These are phyloP conservation scores for Nicotiana otophora DNA, from an alignment of 257 asterid genomes.

Conservation along the genomic window DNA sequence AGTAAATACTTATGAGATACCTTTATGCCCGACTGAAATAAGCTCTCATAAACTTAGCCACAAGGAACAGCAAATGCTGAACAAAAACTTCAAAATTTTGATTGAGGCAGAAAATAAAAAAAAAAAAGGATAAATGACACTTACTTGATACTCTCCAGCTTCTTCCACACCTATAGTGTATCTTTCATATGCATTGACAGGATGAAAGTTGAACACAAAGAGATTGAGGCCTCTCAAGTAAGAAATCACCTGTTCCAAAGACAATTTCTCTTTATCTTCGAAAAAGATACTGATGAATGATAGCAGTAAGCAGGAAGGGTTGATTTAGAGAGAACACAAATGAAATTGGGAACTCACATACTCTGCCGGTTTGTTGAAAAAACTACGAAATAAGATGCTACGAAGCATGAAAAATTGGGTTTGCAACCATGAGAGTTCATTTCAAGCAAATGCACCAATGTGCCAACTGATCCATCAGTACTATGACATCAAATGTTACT, in stretches of 20 bases:
- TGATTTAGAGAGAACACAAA: no score
- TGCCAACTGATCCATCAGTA: no score
- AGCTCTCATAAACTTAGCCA: background rate
- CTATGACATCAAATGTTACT: no score
- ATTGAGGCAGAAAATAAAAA: background rate
- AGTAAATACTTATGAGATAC: background rate
- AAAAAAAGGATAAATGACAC: slow-evolving; percentile 26
- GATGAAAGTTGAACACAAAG: slow-evolving; percentile 84
- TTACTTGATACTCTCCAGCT: slow-evolving; percentile 97
- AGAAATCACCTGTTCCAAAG: slow-evolving; percentile 67
- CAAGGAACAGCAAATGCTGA: slow-evolving; percentile 1
- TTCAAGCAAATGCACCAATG: no score
- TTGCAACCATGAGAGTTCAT: no score
- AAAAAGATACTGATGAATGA: background rate
- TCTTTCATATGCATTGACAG: slow-evolving; percentile 54
- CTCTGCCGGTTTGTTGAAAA: no score
- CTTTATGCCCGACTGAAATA: background rate
- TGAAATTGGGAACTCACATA: no score
- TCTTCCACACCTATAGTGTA: slow-evolving; percentile 85
- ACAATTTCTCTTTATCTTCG: background rate
- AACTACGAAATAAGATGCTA: no score
- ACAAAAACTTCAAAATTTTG: slow-evolving; percentile 4
- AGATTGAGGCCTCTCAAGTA: slow-evolving; percentile 81
- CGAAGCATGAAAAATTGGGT: no score
- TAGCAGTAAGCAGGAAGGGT: no score